These are phyloP conservation scores for Microdochium bolleyi DNA, from an alignment of 2,329 filamentous ascomycete genomes.

Conservation along the genomic window DNA sequence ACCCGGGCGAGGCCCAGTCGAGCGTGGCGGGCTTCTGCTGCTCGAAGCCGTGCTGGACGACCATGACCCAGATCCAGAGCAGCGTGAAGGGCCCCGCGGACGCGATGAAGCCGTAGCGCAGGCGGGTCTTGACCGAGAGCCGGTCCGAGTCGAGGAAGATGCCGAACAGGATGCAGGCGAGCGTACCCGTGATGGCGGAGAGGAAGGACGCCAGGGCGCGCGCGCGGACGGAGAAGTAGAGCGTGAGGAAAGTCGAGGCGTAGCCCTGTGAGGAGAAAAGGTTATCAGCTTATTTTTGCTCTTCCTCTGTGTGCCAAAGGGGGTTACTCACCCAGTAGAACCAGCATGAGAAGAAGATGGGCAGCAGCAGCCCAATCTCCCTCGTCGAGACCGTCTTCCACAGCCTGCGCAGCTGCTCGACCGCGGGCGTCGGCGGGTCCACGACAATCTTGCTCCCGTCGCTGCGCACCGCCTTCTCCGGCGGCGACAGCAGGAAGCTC, in stretches of 20 bases:
- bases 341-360: slow-evolving; percentile 62
- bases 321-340: slow-evolving; percentile 31
- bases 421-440: slow-evolving; percentile 51
- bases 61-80: slow-evolving; percentile 66
- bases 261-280: slow-evolving; percentile 15
- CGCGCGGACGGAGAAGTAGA: slow-evolving; percentile 65
- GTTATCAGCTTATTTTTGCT: slow-evolving; percentile 2
- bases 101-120: slow-evolving; percentile 47
- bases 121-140: slow-evolving; percentile 21
- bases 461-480: slow-evolving; percentile 53
- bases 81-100: slow-evolving; percentile 42
- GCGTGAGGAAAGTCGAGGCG: slow-evolving; percentile 38
- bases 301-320: no score
- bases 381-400: slow-evolving; percentile 61
- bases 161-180: slow-evolving; percentile 48
- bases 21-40: slow-evolving; percentile 46
- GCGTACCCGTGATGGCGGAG: slow-evolving; percentile 58
- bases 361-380: slow-evolving; percentile 63
- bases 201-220: slow-evolving; percentile 65
- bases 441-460: slow-evolving; percentile 57
- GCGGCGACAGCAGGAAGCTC: slow-evolving; percentile 53
- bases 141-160: slow-evolving; percentile 10
- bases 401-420: slow-evolving; percentile 52
- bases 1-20: slow-evolving; percentile 58
- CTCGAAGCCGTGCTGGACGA: slow-evolving; percentile 53